These are phyloP conservation scores for Colletotrichum sp. DNA, from an alignment of 2,329 filamentous ascomycete genomes.

Conservation along the genomic window DNA sequence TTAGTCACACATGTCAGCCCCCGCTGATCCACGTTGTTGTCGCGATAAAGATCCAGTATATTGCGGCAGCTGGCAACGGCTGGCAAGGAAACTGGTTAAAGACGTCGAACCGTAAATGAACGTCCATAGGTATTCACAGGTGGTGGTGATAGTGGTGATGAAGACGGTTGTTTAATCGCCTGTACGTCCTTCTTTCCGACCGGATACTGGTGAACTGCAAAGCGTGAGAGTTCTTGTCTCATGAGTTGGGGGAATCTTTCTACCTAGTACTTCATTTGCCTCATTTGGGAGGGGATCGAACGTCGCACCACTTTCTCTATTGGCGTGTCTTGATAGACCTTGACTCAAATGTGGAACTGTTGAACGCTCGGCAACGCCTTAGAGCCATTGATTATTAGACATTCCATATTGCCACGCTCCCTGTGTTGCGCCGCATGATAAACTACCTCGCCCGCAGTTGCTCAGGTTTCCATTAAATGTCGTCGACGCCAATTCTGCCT, in stretches of 20 bases:
- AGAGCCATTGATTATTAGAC: not conserved
- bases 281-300: not conserved
- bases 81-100: not conserved
- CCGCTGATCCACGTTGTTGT: not conserved
- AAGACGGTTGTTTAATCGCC: too few species aligned
- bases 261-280: not conserved
- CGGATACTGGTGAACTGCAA: too few species aligned
- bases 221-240: too few species aligned
- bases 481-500: not conserved
- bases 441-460: not conserved
- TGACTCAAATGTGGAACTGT: not conserved
- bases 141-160: not conserved
- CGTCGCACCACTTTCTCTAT: not conserved
- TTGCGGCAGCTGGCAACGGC: not conserved
- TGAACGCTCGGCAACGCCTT: not conserved
- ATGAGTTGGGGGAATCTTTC: not conserved
- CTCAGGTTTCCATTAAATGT: not conserved
- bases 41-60: not conserved
- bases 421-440: not conserved
- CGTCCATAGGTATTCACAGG: not conserved
- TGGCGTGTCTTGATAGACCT: not conserved
- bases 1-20: not conserved
- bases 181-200: too few species aligned
- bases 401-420: not conserved
- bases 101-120: too few species aligned